Conservation (phyloP, 495 filamentous ascomycete genomes). For the Hyaloscypha hepaticicola region DNA sequence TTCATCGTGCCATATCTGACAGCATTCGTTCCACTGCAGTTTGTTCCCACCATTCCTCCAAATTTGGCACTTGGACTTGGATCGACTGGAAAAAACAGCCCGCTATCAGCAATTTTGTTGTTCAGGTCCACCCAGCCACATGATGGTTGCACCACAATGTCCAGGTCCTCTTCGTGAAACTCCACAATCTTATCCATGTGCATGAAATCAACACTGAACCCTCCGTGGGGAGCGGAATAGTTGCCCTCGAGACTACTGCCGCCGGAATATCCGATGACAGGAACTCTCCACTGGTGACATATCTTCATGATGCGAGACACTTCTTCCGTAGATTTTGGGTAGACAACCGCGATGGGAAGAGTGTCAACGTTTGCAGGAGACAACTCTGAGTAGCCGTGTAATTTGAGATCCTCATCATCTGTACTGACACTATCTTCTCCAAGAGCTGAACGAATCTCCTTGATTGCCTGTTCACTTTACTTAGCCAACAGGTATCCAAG, state of each 20-base stretch:
- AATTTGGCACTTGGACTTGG: conserved; percentile 58
- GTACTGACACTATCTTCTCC: conserved; percentile 69
- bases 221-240: conserved; percentile 79
- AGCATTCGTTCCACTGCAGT: conserved; percentile 76
- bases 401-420: conserved; percentile 75
- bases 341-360: conserved; percentile 75
- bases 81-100: conserved; percentile 74
- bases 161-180: conserved; percentile 83
- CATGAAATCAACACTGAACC: conserved; percentile 84
- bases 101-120: conserved; percentile 59
- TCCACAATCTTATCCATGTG: conserved; percentile 79
- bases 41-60: conserved; percentile 75
- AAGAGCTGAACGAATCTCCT: conserved; percentile 56
- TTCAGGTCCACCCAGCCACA: conserved; percentile 88
- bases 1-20: conserved; percentile 83
- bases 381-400: conserved; percentile 93
- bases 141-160: conserved; percentile 83
- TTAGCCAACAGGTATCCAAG: conserved; percentile 26
- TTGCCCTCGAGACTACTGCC: conserved; percentile 86
- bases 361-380: conserved; percentile 75
- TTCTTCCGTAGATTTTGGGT: conserved; percentile 75
- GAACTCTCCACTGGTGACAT: conserved; percentile 80
- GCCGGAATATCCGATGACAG: conserved; percentile 76
- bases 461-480: conserved; percentile 49
- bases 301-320: conserved; percentile 75